Conservation (phyloP, 225 moss, liverwort and hornwort genomes). For the Thuidium tamariscinum region DNA sequence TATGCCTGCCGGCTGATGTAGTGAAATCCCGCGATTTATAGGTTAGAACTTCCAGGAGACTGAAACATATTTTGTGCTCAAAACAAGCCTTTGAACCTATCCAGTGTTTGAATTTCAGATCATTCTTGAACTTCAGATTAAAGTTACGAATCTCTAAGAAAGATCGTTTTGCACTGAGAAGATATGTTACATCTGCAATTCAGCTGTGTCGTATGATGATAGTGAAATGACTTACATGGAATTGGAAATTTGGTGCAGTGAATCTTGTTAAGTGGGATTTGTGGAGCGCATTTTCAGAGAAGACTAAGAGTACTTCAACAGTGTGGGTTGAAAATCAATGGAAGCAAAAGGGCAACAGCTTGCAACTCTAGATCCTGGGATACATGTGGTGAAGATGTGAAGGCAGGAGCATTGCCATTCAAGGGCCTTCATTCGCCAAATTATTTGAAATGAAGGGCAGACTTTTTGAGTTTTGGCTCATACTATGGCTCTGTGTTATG, state of each 20-base stretch:
- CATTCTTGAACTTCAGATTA: background rate
- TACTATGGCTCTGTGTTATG: slow-evolving; percentile 1
- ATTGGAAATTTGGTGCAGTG: slow-evolving; percentile 2
- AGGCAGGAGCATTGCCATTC: background rate
- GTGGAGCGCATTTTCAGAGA: background rate
- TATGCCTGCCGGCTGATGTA: background rate
- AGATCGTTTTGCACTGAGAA: background rate
- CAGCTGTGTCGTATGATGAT: background rate
- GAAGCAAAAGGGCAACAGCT: background rate
- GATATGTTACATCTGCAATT: background rate
- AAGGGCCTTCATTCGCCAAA: background rate
- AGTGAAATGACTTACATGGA: background rate
- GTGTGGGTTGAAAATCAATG: background rate
- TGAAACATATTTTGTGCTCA: background rate
- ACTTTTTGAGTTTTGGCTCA: background rate
- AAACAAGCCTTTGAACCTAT: background rate
- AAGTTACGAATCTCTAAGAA: background rate
- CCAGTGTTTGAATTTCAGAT: background rate
- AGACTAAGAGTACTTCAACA: background rate
- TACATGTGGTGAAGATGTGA: background rate
- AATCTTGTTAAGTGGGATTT: background rate
- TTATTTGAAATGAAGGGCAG: slow-evolving; percentile 7
- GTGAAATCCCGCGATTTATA: background rate
- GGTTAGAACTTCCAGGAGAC: background rate
- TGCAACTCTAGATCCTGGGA: background rate